Base-by-base conservation (phyloP, 176 grass and related monocot species). In the Rhynchospora pubera region DNA sequence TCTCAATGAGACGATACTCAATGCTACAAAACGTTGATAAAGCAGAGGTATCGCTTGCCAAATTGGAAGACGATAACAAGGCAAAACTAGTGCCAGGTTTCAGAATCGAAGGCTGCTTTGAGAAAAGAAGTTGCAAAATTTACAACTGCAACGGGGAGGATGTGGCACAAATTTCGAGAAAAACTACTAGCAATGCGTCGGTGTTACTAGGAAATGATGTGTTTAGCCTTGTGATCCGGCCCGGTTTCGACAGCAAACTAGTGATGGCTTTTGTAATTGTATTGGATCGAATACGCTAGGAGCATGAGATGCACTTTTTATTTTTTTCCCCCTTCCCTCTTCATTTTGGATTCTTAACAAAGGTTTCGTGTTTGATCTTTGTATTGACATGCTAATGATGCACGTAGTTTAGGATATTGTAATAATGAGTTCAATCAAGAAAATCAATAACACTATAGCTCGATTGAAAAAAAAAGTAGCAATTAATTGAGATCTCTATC, bases 191-290 rank as follows among this genome's bases (percentile, higher is more conserved):
- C 14, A 85, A 53, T 14, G 11, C 71, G 0, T 80, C 50, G 0
- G 82, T 87, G 1, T 81, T 85, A 6, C 83, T 98, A 60, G 86
- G 88, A 0, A 82, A 94, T 55, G 95, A 98, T 13, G 95, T 97
- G 69, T 97, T 94, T 92, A 97, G 65, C 84, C 87, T 97, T 59
- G 63, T 85, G 6, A 82, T 98, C 63, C 78, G 80, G 53, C 85
- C 90, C 0, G 84, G 78, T 32, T 78, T 88, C 3, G 87, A 98
- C 34, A 83, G 32, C 52, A 68, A 64, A 2, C 81, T 86, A 4
- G n/a, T 94, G 76, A 98, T 94, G 95, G 95, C 95, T 0, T 84
- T 98, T 44, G 83, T 93, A 0, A 86, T 98, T 7, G 78, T 94
- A 48, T 93, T 94, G 92, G 95, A 94, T 66, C 62, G 90, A 48